Base-by-base conservation (phyloP, 2,329 filamentous ascomycete species). In the Fusarium austroafricanum region DNA sequence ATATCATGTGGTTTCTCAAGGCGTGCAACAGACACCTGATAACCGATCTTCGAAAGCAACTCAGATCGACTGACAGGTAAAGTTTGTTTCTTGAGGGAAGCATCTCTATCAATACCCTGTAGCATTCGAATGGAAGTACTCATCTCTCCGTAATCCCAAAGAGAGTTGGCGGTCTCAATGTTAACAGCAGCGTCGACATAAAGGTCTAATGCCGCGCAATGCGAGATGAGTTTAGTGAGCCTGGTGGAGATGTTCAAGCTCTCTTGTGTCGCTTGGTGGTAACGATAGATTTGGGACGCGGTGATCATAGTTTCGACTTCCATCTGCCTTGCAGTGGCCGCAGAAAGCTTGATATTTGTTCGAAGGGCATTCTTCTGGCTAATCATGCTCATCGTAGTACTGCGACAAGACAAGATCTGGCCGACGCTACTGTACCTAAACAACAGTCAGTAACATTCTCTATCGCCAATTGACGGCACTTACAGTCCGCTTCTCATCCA, bases 101-200 rank as follows among this genome's bases (percentile, higher is more conserved):
- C 83, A 51, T 87, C 83, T 40, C 69, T 73, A 55, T 91, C 86
- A 12, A 97, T 85, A 42, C 88, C 86, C 73, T 95, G 91, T 20
- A 98, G 87, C 86, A 98, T 94, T 37, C 90, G 87, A 61, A 99
- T 97, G 0, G 96, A 97, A 1, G 92, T 89, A 20, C 90, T 88
- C 82, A 93, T 92, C 78, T 99, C 95, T 14, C 94, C 94, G 75
- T 97, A 92, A 65, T 96, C 93, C 95, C 96, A 99, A 2, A 99
- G 82, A 9, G 96, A 93, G 73, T 92, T 93, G 12, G 96, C 94
- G 10, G 92, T 88, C 77, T 98, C 96, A 54, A 95, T 87, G 67
- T 90, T 89, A 38, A 94, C 88, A 14, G 90, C 90, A 14, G 90
- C 92, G 74, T 94, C 91, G 43, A 97, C 88, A 58, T 89, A 87